Base-by-base conservation (phyloP, 805 yeast genomes). In the Wickerhamomyces kurtzmanii region DNA sequence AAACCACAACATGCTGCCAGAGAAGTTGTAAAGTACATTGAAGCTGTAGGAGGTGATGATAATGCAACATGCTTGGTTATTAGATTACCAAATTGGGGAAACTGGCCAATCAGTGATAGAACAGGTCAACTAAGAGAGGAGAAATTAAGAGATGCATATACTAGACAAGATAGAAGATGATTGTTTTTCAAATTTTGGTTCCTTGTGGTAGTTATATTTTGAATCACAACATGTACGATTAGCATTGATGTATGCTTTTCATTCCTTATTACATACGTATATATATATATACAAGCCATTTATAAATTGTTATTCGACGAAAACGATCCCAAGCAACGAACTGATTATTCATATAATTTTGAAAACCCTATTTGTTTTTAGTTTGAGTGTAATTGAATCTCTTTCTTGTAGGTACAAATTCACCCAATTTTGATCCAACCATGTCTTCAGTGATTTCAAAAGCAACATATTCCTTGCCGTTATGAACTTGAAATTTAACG, bases 361-460 rank as follows among this genome's bases (percentile, higher is more conserved):
- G 8, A 23, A 23, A 15, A 23, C 10, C 17, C 25, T 37, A 57
- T 42, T 58, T 58, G 34, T 77, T 79, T 65, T 79, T 79, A 19
- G 86, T 73, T 54, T 70, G 81, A 29, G 86, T 81, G 59, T 82
- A 86, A 37, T 71, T 74, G 57, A 83, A 84, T 51, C 79, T 74
- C 70, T 84, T 83, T 57, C 97, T 72, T 2, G 98, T 91, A 30
- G 87, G 84, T 2, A 94, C 94, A 62, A 84, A 91, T 54, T 89
- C 96, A 2, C 98, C 98, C 31, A 91, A 61, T 51, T 89, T 91
- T 41, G 77, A 71, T 12, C 98, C 98, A 34, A 91, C 96, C 98
- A 91, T 91, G 43, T 91, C 91, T 50, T 91, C 96, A 7, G 80
- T 72, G 17, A 91, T 71, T 39, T 78, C 84, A 29, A 91, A 68